Conservation (phyloP, 768 basidiomycete species). For the Dentipellis fragilis region DNA sequence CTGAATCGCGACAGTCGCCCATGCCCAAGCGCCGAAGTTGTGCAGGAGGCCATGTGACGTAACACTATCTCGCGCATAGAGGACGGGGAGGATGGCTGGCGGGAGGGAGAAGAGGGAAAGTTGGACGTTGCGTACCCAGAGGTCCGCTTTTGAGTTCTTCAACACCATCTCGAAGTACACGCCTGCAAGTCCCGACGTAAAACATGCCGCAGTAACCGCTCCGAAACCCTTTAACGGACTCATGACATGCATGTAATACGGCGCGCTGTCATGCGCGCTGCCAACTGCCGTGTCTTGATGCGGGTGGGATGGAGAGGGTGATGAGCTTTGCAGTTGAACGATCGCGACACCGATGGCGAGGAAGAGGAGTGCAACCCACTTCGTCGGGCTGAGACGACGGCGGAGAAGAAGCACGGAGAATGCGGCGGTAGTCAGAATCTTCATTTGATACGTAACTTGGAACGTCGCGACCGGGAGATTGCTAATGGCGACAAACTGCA, state of each 20-base stretch:
- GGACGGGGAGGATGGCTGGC: constrained; percentile 77
- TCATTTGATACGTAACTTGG: constrained; percentile 98
- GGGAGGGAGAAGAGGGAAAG: constrained; percentile 83
- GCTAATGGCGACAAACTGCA: constrained; percentile 93
- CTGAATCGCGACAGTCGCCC: constrained; percentile 85
- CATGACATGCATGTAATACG: constrained; percentile 62
- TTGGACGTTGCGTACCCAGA: constrained; percentile 89
- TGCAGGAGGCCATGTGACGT: constrained; percentile 40
- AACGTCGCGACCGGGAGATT: constrained; percentile 97
- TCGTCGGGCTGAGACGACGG: constrained; percentile 55
- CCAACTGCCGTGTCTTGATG: constrained; percentile 37
- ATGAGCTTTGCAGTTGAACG: constrained; percentile 80
- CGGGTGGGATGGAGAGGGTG: constrained; percentile 20
- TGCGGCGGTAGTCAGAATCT: constrained; percentile 92
- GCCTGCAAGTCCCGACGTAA: constrained; percentile 84
- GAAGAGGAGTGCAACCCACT: constrained; percentile 85
- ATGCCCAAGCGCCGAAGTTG: constrained; percentile 91
- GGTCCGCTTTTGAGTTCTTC: constrained; percentile 72
- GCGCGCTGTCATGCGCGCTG: constrained; percentile 57
- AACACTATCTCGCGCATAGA: constrained; percentile 33
- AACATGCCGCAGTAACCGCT: constrained; percentile 77
- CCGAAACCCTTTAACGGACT: constrained; percentile 72
- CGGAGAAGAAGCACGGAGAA: constrained; percentile 83
- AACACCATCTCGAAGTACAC: constrained; percentile 94
- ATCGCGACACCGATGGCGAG: constrained; percentile 89